Evolutionary conservation across 768 basidiomycete species (phyloP), one percentile per base, ranked within the genome.

Genomic region (Mycena vitilis): DNA sequence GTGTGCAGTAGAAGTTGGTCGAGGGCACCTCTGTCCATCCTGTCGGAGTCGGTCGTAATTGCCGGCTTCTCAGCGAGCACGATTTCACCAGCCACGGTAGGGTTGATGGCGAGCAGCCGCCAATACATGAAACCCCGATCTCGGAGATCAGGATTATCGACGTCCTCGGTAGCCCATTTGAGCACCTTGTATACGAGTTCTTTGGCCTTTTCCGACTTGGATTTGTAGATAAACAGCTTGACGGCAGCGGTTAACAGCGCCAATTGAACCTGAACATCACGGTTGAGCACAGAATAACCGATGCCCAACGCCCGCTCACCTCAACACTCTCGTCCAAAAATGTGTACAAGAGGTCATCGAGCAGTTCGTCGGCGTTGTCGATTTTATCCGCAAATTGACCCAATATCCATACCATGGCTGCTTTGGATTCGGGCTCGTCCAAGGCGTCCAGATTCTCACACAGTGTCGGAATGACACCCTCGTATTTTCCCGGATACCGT

Each of bases 41-140:
- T 85, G 75, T 99, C 98, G 5, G 96, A 95, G 77, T 99, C 97
- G 3, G 95, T 99, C n/a, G 95, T 96, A 71, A 99, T 99, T 3
- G 95, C 85, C 37, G 98, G 98, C 75, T 98, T 98, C 73, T 96
- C 95, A 18, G 94, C 86, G 22, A 99, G 85, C 42, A 99, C 96
- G 70, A 99, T 92, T 71, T 95, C 92, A 45, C 91, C 88, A 9
- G 98, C 96, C 0, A 91, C 91, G 10, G 90, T 82, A 2, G 96
- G 95, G 76, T 98, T 95, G 74, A 95, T 91, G 11, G 97, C 96
- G 52, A 99, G 87, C 81, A 99, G 86, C 45, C 98, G 90, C 98
- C 98, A 99, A 81, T 99, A 99, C 93, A 99, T 99, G 83, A 96
- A 99, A 4, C 98, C 98, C 69, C 98, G 86, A 79, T 99, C 98